A percentile compares a stretch with the other conserved stretches of the same genome.
phyloP scores from a whole-genome alignment of 768 basidiomycete genomes.

The Dacryopinax primogenitus region DNA sequence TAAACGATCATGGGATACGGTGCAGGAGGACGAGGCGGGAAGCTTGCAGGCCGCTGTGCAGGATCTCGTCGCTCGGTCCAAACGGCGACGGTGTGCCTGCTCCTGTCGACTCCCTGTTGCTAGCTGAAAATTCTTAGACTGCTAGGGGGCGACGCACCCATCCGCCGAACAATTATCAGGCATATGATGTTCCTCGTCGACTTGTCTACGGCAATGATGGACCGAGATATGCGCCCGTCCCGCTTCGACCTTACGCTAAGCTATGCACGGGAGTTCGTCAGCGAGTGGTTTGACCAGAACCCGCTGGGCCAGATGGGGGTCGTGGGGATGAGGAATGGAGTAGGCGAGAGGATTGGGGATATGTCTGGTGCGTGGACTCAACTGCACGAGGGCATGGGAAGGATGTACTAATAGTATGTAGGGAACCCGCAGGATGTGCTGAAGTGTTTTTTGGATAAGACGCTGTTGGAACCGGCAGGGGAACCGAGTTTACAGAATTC shows the following conservation, averaged over 20 bases:
- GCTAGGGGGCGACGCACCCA: conserved; percentile 68
- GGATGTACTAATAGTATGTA: conserved; percentile 23
- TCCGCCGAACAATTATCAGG: conserved; percentile 90
- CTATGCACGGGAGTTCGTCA: conserved; percentile 80
- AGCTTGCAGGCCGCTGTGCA: conserved; percentile 83
- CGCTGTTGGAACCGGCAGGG: conserved; percentile 76
- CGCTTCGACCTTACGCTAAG: conserved; percentile 83
- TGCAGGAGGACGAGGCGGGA: conserved; percentile 89
- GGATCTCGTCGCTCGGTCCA: conserved; percentile 71
- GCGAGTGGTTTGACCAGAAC: conserved; percentile 99
- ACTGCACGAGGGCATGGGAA: not conserved
- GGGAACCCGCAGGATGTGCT: conserved; percentile 97
- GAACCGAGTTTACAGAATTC: conserved; percentile 96
- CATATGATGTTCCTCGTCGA: conserved; percentile 90
- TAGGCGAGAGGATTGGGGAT: conserved; percentile 80
- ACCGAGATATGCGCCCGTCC: conserved; percentile 90
- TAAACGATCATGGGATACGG: conserved; percentile 89
- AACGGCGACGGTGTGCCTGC: conserved; percentile 57
- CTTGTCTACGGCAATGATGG: conserved; percentile 81
- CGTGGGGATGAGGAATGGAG: conserved; percentile 80
- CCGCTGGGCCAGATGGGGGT: conserved; percentile 93
- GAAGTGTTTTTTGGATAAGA: conserved; percentile 67
- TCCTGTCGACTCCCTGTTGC: not conserved
- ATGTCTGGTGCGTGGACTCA: conserved; percentile 61
- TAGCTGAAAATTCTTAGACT: conserved; percentile 36